phyloP scores from a whole-genome alignment of 169 alveolate species.

The Toxoplasma gondii region DNA sequence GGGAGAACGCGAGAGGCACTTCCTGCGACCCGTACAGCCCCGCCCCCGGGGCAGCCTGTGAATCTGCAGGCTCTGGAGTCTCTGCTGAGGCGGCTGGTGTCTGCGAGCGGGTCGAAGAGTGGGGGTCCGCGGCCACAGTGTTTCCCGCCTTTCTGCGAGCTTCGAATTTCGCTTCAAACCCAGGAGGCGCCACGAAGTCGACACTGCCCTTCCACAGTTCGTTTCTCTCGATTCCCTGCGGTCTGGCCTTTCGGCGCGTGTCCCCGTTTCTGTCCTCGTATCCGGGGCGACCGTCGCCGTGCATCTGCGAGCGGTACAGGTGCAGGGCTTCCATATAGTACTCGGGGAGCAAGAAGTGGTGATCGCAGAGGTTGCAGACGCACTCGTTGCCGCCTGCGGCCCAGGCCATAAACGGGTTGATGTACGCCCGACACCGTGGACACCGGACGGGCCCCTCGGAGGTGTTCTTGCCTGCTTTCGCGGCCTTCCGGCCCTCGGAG shows the following conservation, averaged over 20 bases:
- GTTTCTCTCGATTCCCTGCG: not conserved
- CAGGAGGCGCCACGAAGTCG: constrained; percentile 68
- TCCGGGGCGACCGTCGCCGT: constrained; percentile 22
- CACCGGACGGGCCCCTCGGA: constrained; percentile 72
- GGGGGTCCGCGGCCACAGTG: not conserved
- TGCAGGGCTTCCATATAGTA: constrained; percentile 58
- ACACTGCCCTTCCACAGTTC: constrained; percentile 68
- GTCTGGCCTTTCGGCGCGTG: not conserved
- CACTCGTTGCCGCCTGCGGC: constrained; percentile 74
- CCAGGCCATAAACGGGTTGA: constrained; percentile 74
- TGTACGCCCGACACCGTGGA: constrained; percentile 73
- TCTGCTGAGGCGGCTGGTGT: not conserved
- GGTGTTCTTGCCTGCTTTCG: not conserved
- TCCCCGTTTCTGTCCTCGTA: not conserved
- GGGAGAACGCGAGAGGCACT: not conserved
- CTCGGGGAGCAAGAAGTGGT: constrained; percentile 68
- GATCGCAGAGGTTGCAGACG: constrained; percentile 75
- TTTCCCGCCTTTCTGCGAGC: not conserved
- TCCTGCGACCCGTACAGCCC: not conserved
- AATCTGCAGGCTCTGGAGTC: not conserved
- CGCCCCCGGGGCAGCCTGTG: not conserved
- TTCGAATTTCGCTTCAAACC: constrained; percentile 30
- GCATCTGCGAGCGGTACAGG: constrained; percentile 55
- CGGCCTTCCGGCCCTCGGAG: constrained; percentile 34
- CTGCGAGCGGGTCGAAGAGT: not conserved